A percentile compares a stretch with the other conserved stretches of the same genome.
Evolutionary conservation across 2,329 filamentous ascomycete species (phyloP).

Genomic region (Chaetomiaceae sp.): DNA sequence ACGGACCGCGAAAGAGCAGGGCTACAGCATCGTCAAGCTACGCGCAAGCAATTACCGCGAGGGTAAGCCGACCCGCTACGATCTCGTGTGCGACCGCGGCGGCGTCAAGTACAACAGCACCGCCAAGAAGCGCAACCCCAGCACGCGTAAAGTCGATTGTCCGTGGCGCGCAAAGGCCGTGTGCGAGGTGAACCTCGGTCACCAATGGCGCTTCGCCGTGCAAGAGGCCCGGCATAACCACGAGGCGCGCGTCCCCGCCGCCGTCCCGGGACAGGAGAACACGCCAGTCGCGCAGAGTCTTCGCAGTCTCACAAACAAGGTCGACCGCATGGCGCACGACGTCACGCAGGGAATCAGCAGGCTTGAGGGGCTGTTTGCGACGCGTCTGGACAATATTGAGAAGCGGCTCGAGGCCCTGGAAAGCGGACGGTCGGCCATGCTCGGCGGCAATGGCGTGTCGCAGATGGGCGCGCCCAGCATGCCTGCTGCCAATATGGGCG

Average conservation of each 20-base stretch:
- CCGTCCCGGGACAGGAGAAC: constrained; percentile 53
- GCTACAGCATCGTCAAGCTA: constrained; percentile 59
- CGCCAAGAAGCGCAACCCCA: constrained; percentile 60
- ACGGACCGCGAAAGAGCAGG: constrained; percentile 57
- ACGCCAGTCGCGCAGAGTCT: constrained; percentile 55
- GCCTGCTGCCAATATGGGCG: constrained; percentile 29
- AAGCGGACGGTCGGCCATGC: constrained; percentile 20
- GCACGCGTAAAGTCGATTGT: constrained; percentile 60
- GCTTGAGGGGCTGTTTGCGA: constrained; percentile 49
- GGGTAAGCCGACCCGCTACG: constrained; percentile 58
- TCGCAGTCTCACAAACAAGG: constrained; percentile 54
- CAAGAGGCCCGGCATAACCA: constrained; percentile 59
- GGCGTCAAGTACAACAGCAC: constrained; percentile 63
- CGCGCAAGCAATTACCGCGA: constrained; percentile 61
- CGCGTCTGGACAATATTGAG: constrained; percentile 53
- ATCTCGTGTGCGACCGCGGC: constrained; percentile 59
- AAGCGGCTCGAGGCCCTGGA: constrained; percentile 29
- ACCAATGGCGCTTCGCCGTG: constrained; percentile 61
- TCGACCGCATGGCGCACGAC: constrained; percentile 56
- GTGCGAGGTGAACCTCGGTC: constrained; percentile 58
- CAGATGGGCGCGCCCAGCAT: constrained; percentile 27
- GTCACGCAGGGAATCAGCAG: constrained; percentile 49
- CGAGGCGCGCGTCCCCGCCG: constrained; percentile 53
- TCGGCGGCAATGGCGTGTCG: constrained; percentile 24
- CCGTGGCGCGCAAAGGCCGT: constrained; percentile 61